Evolutionary conservation across 352 stramenopile species (phyloP).

Genomic region (Phytophthora colocasiae): DNA sequence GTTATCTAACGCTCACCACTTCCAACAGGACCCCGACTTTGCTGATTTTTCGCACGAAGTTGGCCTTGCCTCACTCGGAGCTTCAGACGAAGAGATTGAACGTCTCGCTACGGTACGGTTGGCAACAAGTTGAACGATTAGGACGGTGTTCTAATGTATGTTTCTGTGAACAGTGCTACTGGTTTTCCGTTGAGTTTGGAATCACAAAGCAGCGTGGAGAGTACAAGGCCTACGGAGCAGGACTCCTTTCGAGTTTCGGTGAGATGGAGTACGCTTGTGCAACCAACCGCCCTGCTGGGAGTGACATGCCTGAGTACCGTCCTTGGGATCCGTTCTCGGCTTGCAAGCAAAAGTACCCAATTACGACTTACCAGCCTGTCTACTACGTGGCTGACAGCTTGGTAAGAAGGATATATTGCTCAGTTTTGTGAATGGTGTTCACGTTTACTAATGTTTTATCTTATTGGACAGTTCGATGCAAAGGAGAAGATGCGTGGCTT

Average conservation of each 20-base stretch:
- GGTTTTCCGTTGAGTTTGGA: slow-evolving; percentile 98
- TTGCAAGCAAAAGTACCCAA: slow-evolving; percentile 95
- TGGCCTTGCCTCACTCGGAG: slow-evolving; percentile 95
- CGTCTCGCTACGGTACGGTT: slow-evolving; percentile 86
- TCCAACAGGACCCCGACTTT: slow-evolving; percentile 94
- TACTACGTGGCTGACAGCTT: slow-evolving; percentile 98
- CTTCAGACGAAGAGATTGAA: slow-evolving; percentile 96
- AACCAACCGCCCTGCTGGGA: slow-evolving; percentile 61
- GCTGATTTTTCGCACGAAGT: slow-evolving; percentile 98
- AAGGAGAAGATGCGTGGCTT: slow-evolving; percentile 96
- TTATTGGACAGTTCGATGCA: slow-evolving; percentile 76
- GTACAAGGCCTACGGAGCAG: slow-evolving; percentile 97
- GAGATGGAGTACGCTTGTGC: slow-evolving; percentile 97
- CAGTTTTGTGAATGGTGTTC: background rate
- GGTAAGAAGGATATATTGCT: slow-evolving; percentile 43
- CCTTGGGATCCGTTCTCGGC: slow-evolving; percentile 95
- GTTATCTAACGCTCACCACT: background rate
- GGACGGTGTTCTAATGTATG: slow-evolving; percentile 5
- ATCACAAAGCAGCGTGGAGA: slow-evolving; percentile 93
- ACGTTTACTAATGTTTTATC: slow-evolving; percentile 1
- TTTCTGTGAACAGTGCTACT: slow-evolving; percentile 90
- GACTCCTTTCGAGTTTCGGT: slow-evolving; percentile 96
- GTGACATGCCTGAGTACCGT: slow-evolving; percentile 87
- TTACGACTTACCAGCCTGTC: slow-evolving; percentile 97
- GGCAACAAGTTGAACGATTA: too few relatives aligned